A percentile compares a stretch with the other conserved stretches of the same genome.
These are phyloP conservation scores for Sporothrix euskadiensis DNA, from an alignment of 2,329 filamentous ascomycete species.

Conservation along the genomic window DNA sequence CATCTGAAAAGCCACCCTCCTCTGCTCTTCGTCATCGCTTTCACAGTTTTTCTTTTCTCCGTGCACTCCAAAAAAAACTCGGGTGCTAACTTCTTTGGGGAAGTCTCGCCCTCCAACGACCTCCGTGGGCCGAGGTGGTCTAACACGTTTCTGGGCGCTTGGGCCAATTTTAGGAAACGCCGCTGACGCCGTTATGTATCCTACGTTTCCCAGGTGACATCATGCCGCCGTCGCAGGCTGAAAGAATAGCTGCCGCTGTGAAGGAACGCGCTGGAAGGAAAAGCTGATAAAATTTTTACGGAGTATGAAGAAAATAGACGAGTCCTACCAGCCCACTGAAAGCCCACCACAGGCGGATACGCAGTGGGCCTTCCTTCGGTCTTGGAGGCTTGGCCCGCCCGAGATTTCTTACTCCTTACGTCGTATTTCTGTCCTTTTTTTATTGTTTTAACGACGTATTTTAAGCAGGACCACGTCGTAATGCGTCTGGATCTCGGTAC, in stretches of 20 bases:
- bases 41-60: neutral
- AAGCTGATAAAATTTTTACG: neutral
- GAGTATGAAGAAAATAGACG: neutral
- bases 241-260: neutral
- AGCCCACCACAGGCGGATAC: neutral
- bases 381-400: neutral
- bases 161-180: neutral
- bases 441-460: neutral
- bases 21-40: neutral
- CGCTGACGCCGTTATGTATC: neutral
- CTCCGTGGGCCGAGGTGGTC: conserved; percentile 11
- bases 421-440: neutral
- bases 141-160: neutral
- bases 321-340: neutral
- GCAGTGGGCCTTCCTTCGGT: neutral
- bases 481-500: neutral
- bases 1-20: neutral
- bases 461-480: neutral
- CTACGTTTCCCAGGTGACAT: neutral
- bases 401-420: neutral
- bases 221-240: neutral
- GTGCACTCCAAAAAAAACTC: neutral
- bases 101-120: neutral
- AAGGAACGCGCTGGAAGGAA: neutral
- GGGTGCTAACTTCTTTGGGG: neutral